phyloP scores from a whole-genome alignment of 129 eudicot genomes.

The Flaveria brownii region DNA sequence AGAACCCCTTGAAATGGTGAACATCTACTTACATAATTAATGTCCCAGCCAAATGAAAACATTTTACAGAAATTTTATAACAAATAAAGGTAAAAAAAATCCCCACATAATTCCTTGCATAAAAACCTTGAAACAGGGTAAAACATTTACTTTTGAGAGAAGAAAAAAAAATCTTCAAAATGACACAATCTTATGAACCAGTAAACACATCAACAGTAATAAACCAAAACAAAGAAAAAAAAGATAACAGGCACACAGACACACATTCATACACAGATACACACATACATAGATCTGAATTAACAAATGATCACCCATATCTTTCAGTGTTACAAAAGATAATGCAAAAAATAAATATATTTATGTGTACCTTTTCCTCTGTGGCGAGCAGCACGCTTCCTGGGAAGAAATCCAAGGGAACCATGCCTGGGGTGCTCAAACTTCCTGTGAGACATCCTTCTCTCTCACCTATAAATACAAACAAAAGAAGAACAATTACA shows the following conservation, averaged over 20 bases:
- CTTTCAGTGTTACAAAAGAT: not conserved
- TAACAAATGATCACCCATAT: not conserved
- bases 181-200: not conserved
- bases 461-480: not conserved
- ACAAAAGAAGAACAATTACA: too few relatives aligned
- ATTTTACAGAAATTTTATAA: not conserved
- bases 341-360: not conserved
- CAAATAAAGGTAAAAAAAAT: not conserved
- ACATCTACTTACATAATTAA: not conserved
- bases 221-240: not conserved
- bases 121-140: too few relatives aligned
- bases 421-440: conserved; percentile 58
- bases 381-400: conserved; percentile 67
- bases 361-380: conserved; percentile 44
- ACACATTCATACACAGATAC: too few relatives aligned
- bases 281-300: not conserved
- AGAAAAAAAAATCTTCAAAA: not conserved
- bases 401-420: conserved; percentile 59
- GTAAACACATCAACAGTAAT: not conserved
- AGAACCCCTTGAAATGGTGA: not conserved
- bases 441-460: conserved; percentile 61
- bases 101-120: too few relatives aligned
- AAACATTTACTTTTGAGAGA: too few relatives aligned
- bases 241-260: too few relatives aligned
- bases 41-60: not conserved